These are phyloP conservation scores for Orbilia ellipsospora DNA, from an alignment of 2,329 filamentous ascomycete species.

Conservation along the genomic window DNA sequence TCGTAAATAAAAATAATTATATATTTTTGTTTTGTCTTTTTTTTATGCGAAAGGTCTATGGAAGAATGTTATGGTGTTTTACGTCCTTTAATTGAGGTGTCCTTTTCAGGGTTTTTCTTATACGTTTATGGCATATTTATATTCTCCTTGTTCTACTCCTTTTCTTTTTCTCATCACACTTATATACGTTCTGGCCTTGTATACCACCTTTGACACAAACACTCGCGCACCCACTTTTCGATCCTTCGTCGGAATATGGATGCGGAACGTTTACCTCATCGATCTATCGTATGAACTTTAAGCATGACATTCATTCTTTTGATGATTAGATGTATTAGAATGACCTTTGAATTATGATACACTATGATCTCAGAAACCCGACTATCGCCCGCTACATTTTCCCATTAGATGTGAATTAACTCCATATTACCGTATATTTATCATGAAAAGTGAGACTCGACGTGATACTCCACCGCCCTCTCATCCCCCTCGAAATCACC, in stretches of 20 bases:
- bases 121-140: slow-evolving; percentile 30
- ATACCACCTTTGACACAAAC: slow-evolving; percentile 30
- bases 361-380: slow-evolving; percentile 8
- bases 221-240: background rate
- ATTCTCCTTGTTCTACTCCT: background rate
- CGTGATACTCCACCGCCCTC: slow-evolving; percentile 74
- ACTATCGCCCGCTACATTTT: background rate
- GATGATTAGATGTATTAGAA: slow-evolving; percentile 49
- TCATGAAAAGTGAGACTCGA: slow-evolving; percentile 69
- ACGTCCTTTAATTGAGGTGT: slow-evolving; percentile 45
- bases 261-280: background rate
- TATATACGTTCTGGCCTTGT: slow-evolving; percentile 36
- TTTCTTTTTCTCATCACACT: slow-evolving; percentile 10
- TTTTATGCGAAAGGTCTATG: slow-evolving; percentile 3
- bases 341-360: slow-evolving; percentile 40
- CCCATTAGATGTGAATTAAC: background rate
- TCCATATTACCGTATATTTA: background rate
- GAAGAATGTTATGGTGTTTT: slow-evolving; percentile 30
- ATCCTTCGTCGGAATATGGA: slow-evolving; percentile 11
- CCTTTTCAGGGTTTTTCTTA: slow-evolving; percentile 42
- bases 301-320: slow-evolving; percentile 20
- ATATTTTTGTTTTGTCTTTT: background rate
- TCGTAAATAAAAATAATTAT: background rate
- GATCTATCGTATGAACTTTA: slow-evolving; percentile 5
- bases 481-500: slow-evolving; percentile 75